These are phyloP conservation scores for Gillenia trifoliata DNA, from an alignment of 306 rosid genomes.

Conservation along the genomic window DNA sequence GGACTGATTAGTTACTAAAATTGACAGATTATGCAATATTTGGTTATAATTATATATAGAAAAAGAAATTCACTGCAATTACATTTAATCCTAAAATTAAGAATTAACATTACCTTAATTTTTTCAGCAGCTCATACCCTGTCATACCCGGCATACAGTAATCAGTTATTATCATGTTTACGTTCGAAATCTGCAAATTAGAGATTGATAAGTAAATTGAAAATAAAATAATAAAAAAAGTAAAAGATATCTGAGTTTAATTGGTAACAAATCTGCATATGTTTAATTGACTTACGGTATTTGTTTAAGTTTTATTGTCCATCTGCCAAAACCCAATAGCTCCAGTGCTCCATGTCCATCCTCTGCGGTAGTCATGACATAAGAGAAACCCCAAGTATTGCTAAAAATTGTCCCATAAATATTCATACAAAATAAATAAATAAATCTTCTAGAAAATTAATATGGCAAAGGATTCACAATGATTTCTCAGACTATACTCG, in stretches of 20 bases:
- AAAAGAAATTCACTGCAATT: no score
- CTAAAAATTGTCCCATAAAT: not conserved
- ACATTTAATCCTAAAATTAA: not conserved
- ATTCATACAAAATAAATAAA: not conserved
- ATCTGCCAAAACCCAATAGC: slow-evolving; percentile 24
- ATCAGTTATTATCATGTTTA: slow-evolving; percentile 31
- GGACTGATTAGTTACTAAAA: no score
- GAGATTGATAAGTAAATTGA: not conserved
- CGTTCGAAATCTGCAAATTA: not conserved
- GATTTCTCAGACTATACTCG: not conserved
- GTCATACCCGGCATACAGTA: slow-evolving; percentile 37
- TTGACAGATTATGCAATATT: no score
- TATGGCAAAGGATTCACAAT: not conserved
- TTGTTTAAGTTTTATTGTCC: not conserved
- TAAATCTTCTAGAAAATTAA: not conserved
- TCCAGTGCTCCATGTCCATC: slow-evolving; percentile 24
- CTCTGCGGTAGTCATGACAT: slow-evolving; percentile 24
- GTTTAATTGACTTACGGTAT: slow-evolving; percentile 6
- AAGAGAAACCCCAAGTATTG: not conserved
- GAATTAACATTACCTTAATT: slow-evolving; percentile 12
- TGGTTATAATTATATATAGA: no score
- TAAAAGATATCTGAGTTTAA: not conserved
- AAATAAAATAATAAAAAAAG: not conserved
- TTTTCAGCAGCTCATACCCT: slow-evolving; percentile 27
- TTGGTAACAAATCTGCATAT: not conserved